Evolutionary conservation across 345 rosid genomes (phyloP), one percentile per base, ranked within the genome.

Genomic region (Erysimum cheiranthoides): DNA sequence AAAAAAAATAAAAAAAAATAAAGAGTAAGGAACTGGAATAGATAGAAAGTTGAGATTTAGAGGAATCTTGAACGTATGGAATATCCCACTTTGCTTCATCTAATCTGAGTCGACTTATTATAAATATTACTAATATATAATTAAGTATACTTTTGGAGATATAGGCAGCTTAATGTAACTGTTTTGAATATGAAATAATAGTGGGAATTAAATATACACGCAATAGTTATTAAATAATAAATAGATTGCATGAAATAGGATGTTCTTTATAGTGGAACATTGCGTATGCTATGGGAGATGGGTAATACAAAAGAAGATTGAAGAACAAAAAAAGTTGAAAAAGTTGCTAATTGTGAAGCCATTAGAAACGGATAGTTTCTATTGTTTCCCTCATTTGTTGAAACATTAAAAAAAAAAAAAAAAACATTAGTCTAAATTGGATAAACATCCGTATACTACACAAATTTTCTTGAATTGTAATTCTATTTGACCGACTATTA

Each of bases 41-140:
- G 61, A 39, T 42, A 38, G 39, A 71, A 49, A 71, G 31, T 70
- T 36, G 66, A 77, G 80, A 46, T 70, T 38, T 67, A 45, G 71
- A 77, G 72, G 80, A 64, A 70, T 64, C 80, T 57, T 71, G 34
- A 12, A 66, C 64, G 73, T 72, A 59, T 78, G 63, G 73, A 72
- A 78, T 78, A 78, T 78, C 81, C 81, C 73, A 70, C 30, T 77
- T 63, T 70, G 66, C 66, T 64, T 70, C 80, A 58, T 65, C 39
- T 71, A 11, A 49, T 65, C 64, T 65, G 54, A 25, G 8, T 53
- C 2, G 31, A 32, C 46, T 68, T 68, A 47, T 25, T 66, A n/a
- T n/a, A n/a, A n/a, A 54, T 25, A 5, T 34, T 27, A 53, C 2
- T 61, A 1, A 50, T 30, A 6, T 13, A 10, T n/a, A 17, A 6